Base-by-base conservation (phyloP, 352 stramenopile species). In the Pythium coloratum region DNA sequence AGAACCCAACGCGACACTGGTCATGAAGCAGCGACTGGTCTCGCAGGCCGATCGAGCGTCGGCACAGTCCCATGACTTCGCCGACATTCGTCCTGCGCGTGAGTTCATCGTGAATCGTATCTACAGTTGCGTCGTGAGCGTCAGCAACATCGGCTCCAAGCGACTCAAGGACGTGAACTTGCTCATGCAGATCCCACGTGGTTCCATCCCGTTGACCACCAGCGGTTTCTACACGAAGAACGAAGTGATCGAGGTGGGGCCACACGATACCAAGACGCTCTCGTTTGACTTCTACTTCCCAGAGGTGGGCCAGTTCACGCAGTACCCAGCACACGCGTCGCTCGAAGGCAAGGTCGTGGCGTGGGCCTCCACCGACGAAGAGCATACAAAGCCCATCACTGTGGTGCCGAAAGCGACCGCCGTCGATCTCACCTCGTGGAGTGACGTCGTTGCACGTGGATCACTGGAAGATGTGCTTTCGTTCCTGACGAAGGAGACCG, bases 211-310 rank as follows among this genome's bases (percentile, higher is more conserved):
- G 8, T 60, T 90, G 36, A 66, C 55, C 10, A 62, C 62, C 16
- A 63, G 38, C 50, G 70, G 73, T 1, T 86, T 84, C 64, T 84
- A 84, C 69, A 84, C 78, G 6, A 83, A 76, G 67, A 87, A 77
- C 36, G 64, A 78, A 40, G 73, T 76, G 10, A 49, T 76, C 54
- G 64, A 53, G 24, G 53, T 89, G 18, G 59, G 55, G 6, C 61
- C 81, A 14, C 87, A 89, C 49, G 36, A 73, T 20, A 88, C 80
- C 1, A 69, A 42, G 26, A 73, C 70, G 54, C 75, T 80, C 26
- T 67, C 55, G 16, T 86, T 77, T 55, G 73, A 71, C 1, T 92
- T 88, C 58, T 92, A 90, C 67, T 92, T 90, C 60, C 78, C 84
- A 3, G 33, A 64, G 20, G 63, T 63, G 33, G 81, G 84, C 18